Base-by-base conservation (phyloP, 1,284 basidiomycete genomes). In the Malassezia caprae region DNA sequence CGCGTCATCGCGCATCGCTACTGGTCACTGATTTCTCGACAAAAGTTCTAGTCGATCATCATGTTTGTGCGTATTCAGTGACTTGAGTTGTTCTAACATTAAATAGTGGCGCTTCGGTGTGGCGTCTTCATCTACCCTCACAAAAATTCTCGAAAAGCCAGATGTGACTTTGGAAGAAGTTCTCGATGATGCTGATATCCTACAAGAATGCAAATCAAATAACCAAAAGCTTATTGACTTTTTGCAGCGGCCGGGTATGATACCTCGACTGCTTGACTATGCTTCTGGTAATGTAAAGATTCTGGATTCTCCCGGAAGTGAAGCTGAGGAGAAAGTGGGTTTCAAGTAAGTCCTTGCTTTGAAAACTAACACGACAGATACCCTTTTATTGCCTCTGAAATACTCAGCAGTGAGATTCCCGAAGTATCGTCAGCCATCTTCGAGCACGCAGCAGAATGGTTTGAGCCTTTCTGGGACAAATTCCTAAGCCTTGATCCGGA, bases 371-470 rank as follows among this genome's bases (percentile, higher is more conserved):
- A 10, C 28, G 12, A 34, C 55, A 61, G 64, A 76, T 96, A 91
- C 75, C 90, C 93, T 0, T 88, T 89, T 70, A 83, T 94, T 30
- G 87, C 90, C 15, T 90, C 91, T 15, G 94, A 99, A 76, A 90
- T 98, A 27, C 81, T 99, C 31, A 91, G 90, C 76, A 87, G 86
- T 76, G 91, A 96, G 68, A 84, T 94, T 75, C 94, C 90, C 85
- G 87, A 86, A 19, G 87, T 98, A 65, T 84, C 90, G 46, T 88
- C 93, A 74, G 87, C 87, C 2, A 87, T 91, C 68, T 80, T 94
- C 67, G 82, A 81, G 64, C 80, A 87, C 68, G 79, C 81, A 43
- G 79, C 83, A 21, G 81, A 84, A 61, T 75, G 76, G 23, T 60
- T 76, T 1, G 57, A 62, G 28, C 68, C 63, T 8, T 94, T 94